Evolutionary conservation across 306 rosid species (phyloP).

Genomic region (Neltuma alba): DNA sequence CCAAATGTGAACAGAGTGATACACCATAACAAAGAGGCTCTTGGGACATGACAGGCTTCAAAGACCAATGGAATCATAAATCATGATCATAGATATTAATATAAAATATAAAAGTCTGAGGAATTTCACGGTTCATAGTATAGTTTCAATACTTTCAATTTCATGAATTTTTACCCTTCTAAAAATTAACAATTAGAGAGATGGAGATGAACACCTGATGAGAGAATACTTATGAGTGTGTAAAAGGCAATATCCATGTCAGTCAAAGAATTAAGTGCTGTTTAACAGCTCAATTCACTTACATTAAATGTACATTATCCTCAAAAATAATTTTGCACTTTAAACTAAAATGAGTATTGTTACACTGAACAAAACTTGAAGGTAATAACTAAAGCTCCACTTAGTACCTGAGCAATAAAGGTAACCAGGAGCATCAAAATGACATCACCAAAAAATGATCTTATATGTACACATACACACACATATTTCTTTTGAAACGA

Average conservation of each 20-base stretch:
- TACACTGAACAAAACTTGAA: conserved; percentile 2
- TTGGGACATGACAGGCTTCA: neutral
- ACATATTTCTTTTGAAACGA: neutral
- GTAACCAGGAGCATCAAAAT: neutral
- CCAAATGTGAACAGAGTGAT: neutral
- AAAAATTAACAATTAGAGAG: neutral
- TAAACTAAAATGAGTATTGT: neutral
- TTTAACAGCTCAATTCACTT: conserved; percentile 22
- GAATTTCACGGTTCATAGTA: neutral
- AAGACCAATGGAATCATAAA: too few relatives aligned
- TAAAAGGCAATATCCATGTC: neutral
- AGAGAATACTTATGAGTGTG: neutral
- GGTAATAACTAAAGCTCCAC: conserved; percentile 16
- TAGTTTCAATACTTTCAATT: neutral
- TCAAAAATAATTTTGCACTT: conserved; percentile 7
- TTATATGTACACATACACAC: neutral
- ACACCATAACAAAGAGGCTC: neutral
- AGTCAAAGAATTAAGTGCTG: neutral
- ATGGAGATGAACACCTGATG: neutral
- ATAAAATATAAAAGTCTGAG: too few relatives aligned
- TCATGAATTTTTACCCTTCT: too few relatives aligned
- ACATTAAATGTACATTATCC: neutral
- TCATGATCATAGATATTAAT: too few relatives aligned
- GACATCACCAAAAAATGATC: neutral
- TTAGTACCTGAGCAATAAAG: conserved; percentile 27